Evolutionary conservation across 495 filamentous ascomycete species (phyloP), one percentile per base, ranked within the genome.

Genomic region (Oidiodendron maius): DNA sequence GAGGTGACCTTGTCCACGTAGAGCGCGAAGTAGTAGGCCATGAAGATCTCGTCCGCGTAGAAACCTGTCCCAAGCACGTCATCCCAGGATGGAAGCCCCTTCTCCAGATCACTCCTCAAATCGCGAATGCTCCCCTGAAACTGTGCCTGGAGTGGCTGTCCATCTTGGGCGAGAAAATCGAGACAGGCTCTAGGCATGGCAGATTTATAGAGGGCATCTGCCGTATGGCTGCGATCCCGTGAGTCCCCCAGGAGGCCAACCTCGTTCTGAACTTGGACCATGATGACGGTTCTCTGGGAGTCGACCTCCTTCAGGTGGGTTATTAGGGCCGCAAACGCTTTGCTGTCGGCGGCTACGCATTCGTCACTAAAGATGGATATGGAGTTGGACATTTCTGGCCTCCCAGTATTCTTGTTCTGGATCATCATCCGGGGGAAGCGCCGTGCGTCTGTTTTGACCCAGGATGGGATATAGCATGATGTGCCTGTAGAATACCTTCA

Each of bases 201-300:
- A n/a, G n/a, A n/a, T n/a, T n/a, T n/a, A n/a, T n/a, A n/a, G n/a
- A n/a, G n/a, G n/a, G n/a, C n/a, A n/a, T 71, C 61, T 0, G 71
- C 71, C 3, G 57, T 54, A 1, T 34, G 26, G 9, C 63, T 65
- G 9, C 64, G 55, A 53, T 76, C 71, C 34, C 72, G 55, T 9
- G 71, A 72, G 32, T 74, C 71, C 2, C 69, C 67, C 6, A 74
- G 55, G 22, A 76, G 45, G 3, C 71, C 70, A 1, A 58, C 57
- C 57, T 74, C 72, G 44, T 74, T 74, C 60, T 76, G 66, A 22
- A 74, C 70, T 58, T 75, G 71, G n/a, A 71, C 64, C 71, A 73
- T 73, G 15, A 74, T 46, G 5, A 75, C 67, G 3, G 71, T 74
- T 2, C 56, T 62, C 42, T 71, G 61, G 8, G 52, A 51, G 41